A percentile compares a stretch with the other conserved stretches of the same genome.
Conservation (phyloP, 164 flowering plant species). For the Pachysandra terminalis region DNA sequence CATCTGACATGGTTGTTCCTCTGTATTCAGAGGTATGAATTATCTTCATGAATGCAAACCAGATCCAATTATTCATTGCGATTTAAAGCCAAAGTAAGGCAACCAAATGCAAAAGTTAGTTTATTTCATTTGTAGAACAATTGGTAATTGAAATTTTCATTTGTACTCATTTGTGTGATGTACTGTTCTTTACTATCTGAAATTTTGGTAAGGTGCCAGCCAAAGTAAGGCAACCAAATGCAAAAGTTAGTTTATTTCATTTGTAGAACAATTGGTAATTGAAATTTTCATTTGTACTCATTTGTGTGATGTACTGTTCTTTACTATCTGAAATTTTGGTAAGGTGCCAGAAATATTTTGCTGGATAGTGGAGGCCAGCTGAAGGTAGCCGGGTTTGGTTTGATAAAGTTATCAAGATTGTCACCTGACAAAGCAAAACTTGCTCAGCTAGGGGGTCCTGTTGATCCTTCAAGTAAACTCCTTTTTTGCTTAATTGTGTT, state of each 20-base stretch:
- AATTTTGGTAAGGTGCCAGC: constrained; percentile 97
- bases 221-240: constrained; percentile 85
- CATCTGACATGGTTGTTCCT: constrained; percentile 1
- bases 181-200: constrained; percentile 65
- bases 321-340: constrained; percentile 74
- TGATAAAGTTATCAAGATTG: constrained; percentile 56
- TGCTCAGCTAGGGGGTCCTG: constrained; percentile 30
- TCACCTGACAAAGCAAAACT: constrained; percentile 70
- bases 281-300: constrained; percentile 14
- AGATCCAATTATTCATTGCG: constrained; percentile 85
- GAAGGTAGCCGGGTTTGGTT: constrained; percentile 93
- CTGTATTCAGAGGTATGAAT: constrained; percentile 84
- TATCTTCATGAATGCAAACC: constrained; percentile 99
- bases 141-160: constrained; percentile 6
- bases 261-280: constrained; percentile 9
- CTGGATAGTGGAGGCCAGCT: constrained; percentile 89
- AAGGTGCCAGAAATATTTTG: constrained; percentile 99
- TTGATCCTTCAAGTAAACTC: constrained; percentile 72
- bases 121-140: constrained; percentile 10
- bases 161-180: constrained; percentile 23
- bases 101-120: constrained; percentile 39
- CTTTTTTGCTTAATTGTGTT: not conserved
- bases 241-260: constrained; percentile 24
- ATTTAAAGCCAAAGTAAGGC: constrained; percentile 97
- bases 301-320: constrained; percentile 37